Evolutionary conservation across 176 grass and related monocot species (phyloP).

Genomic region (Avena insularis): DNA sequence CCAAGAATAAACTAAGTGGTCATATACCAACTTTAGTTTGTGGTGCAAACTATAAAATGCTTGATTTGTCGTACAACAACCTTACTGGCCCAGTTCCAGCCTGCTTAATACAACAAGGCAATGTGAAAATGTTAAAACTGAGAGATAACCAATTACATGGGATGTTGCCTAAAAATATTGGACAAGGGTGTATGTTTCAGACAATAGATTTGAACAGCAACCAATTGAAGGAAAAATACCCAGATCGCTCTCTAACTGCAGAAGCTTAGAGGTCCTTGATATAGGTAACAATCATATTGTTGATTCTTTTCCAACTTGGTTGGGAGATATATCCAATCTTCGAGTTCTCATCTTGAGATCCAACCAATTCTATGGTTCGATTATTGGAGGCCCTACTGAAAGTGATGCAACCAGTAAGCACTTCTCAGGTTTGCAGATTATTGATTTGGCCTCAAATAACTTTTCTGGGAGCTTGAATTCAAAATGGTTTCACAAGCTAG

Average conservation of each 20-base stretch:
- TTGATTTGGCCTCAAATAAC: constrained; percentile 40
- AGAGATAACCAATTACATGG: background rate
- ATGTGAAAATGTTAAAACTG: constrained; percentile 8
- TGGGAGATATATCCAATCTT: background rate
- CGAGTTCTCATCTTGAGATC: constrained; percentile 31
- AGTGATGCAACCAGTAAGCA: too few species aligned
- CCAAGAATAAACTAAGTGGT: constrained; percentile 33
- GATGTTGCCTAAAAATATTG: background rate
- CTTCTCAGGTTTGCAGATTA: constrained; percentile 34
- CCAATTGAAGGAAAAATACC: constrained; percentile 7
- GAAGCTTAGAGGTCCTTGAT: constrained; percentile 1
- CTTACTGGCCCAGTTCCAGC: constrained; percentile 20
- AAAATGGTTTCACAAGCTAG: background rate
- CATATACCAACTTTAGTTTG: constrained; percentile 42
- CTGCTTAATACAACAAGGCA: background rate
- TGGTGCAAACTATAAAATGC: background rate
- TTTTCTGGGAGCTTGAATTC: background rate
- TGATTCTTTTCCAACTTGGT: constrained; percentile 41
- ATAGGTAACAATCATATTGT: constrained; percentile 16
- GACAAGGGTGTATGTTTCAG: background rate
- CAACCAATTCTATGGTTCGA: background rate
- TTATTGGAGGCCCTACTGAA: background rate
- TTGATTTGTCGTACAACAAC: constrained; percentile 44
- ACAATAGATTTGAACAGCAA: constrained; percentile 45
- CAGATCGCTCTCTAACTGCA: constrained; percentile 32